Evolutionary conservation across 2,329 filamentous ascomycete genomes (phyloP), one percentile per base, ranked within the genome.

Genomic region (Diaporthe vexans): DNA sequence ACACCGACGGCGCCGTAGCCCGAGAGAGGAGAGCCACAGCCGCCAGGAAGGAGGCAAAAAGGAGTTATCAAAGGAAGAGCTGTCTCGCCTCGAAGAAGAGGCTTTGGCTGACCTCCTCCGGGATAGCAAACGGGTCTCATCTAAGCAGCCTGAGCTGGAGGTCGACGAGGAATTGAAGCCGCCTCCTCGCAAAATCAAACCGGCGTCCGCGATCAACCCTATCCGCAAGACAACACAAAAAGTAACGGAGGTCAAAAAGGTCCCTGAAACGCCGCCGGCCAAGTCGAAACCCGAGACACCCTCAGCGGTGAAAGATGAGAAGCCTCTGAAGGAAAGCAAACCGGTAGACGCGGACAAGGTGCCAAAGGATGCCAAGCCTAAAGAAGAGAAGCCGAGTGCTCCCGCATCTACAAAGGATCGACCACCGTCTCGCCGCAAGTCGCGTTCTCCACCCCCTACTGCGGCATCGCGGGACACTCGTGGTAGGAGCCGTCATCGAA

Each of bases 191-290:
- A 88, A 83, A 77, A 79, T 79, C 63, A 87, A 80, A 83, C 89
- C 89, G 0, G 87, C 87, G 6, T 91, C 90, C 26, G 90, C 90
- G 40, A 91, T 91, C 73, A 86, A 90, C 72, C 90, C 90, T 2
- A 88, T 91, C 69, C 81, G 85, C 70, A 81, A 85, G 67, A 86
- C 88, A 21, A 84, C 86, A 3, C 81, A 86, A 8, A 88, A 87
- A 77, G 79, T 82, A 17, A 73, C 82, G 0, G 85, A 87, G 26
- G 74, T 81, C 9, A 87, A 84, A 76, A 88, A 86, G 76, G 71
- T 75, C 15, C 79, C 78, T 51, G 82, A 85, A 8, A 73, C 19
- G 19, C 17, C 43, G 43, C 76, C 74, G 72, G 75, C 33, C 57
- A 77, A 78, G 29, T n/a, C 57, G 37, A 79, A 78, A 40, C 26